Evolutionary conservation across 495 filamentous ascomycete species (phyloP), one percentile per base, ranked within the genome.

Genomic region (Articulospora tetracladia): DNA sequence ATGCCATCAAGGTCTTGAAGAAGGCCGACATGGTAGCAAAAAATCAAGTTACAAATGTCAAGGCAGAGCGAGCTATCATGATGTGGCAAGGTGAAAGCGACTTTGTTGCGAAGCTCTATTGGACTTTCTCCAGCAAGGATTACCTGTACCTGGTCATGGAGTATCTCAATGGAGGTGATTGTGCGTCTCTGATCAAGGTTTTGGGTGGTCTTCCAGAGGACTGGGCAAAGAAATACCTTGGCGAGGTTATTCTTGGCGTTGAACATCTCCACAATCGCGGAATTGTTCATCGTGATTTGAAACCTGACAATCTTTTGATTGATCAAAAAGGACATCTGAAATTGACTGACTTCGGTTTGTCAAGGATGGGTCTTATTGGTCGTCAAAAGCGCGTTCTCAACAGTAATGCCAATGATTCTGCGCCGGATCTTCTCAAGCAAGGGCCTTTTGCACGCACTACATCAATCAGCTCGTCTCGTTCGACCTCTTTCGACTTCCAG

Each of bases 21-120:
- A 98, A 98, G 71, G 93, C 95, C 11, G 94, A 98, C 76, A 98
- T 98, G 94, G 91, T 98, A 62, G 95, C 95, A 54, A 98, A 98
- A 72, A 98, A 98, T 73, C 94, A 98, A 71, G 92, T 98, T 67
- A 97, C 93, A 50, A 98, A 98, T 69, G 94, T 98, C 62, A 97
- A 98, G 74, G 94, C 95, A 12, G 94, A 98, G 73, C 83, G 94
- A 63, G 95, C 95, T n/a, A 98, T 98, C 67, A 97, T 98, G 94
- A 98, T 98, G 95, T 96, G 94, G 86, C 95, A 98, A 76, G 95
- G 95, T 25, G 94, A 98, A 69, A 98, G 94, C 73, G 94, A 98
- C 63, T 98, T 98, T 73, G 94, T 98, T 52, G 94, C 94, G 17
- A 98, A 98, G 73, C 79, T 98, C 6, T 98, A 97, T 75, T 98